A percentile compares a stretch with the other conserved stretches of the same genome.
Evolutionary conservation across 257 asterid species (phyloP).

Genomic region (Solanum chiquidenum): DNA sequence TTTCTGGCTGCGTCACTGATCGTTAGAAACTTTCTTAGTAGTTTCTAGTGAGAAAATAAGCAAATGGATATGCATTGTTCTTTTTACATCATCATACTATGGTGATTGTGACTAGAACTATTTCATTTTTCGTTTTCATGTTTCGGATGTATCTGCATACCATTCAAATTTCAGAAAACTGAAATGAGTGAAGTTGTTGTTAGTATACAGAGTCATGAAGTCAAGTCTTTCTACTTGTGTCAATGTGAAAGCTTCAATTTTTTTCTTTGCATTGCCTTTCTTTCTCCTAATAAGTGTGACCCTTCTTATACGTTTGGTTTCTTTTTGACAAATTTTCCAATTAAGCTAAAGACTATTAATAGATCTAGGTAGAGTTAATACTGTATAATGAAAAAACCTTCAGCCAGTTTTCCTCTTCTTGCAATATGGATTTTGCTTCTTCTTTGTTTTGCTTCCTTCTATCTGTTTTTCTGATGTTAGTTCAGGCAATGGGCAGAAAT

Average conservation of each 20-base stretch:
- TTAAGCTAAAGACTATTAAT: neutral
- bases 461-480: neutral
- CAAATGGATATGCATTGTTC: neutral
- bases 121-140: neutral
- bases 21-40: neutral
- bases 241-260: neutral
- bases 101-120: neutral
- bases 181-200: neutral
- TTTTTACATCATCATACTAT: neutral
- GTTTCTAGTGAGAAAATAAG: neutral
- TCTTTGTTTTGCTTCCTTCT: neutral
- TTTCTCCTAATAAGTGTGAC: neutral
- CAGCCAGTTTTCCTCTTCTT: neutral
- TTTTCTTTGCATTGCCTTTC: neutral
- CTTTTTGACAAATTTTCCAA: neutral
- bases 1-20: neutral
- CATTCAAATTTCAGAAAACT: neutral
- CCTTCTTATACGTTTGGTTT: neutral
- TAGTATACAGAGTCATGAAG: neutral
- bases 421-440: neutral
- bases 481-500: neutral
- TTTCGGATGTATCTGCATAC: neutral
- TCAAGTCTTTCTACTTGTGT: neutral
- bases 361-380: neutral
- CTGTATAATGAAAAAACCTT: neutral